Evolutionary conservation across 2,329 filamentous ascomycete genomes (phyloP).

Genomic region (Sarocladium brachiariae): DNA sequence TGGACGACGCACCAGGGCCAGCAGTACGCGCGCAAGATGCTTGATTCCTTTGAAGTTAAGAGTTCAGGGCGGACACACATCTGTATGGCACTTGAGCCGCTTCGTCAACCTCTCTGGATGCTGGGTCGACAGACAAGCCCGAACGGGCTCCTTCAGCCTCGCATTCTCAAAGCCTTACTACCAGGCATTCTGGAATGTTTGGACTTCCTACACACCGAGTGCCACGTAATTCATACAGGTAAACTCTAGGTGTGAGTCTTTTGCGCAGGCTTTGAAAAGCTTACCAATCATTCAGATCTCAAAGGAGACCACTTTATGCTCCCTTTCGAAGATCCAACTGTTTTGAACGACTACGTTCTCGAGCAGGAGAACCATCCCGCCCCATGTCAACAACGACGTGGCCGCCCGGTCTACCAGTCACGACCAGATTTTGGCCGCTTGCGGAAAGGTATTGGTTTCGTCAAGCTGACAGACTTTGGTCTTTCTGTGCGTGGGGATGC

Average conservation of each 20-base stretch:
- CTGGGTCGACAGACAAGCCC: slow-evolving; percentile 17
- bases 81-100: slow-evolving; percentile 19
- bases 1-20: slow-evolving; percentile 17
- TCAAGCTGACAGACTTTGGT: slow-evolving; percentile 23
- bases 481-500: slow-evolving; percentile 19
- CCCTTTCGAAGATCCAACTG: slow-evolving; percentile 17
- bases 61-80: slow-evolving; percentile 16
- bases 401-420: slow-evolving; percentile 18
- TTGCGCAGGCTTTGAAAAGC: neutral
- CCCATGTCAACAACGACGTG: slow-evolving; percentile 16
- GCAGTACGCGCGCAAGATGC: slow-evolving; percentile 15
- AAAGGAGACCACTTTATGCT: slow-evolving; percentile 21
- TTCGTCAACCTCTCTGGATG: slow-evolving; percentile 21
- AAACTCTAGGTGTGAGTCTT: slow-evolving; percentile 10
- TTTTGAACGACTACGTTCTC: slow-evolving; percentile 18
- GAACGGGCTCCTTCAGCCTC: slow-evolving; percentile 15
- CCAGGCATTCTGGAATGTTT: slow-evolving; percentile 29
- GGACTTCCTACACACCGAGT: slow-evolving; percentile 33
- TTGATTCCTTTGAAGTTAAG: slow-evolving; percentile 20
- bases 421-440: slow-evolving; percentile 18
- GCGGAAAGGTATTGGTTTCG: slow-evolving; percentile 16
- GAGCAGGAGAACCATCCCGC: slow-evolving; percentile 19
- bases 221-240: slow-evolving; percentile 34
- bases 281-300: slow-evolving; percentile 15
- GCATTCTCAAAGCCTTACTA: slow-evolving; percentile 20